Evolutionary conservation across 1,284 basidiomycete genomes (phyloP).

Genomic region (Pterulicium gracile): DNA sequence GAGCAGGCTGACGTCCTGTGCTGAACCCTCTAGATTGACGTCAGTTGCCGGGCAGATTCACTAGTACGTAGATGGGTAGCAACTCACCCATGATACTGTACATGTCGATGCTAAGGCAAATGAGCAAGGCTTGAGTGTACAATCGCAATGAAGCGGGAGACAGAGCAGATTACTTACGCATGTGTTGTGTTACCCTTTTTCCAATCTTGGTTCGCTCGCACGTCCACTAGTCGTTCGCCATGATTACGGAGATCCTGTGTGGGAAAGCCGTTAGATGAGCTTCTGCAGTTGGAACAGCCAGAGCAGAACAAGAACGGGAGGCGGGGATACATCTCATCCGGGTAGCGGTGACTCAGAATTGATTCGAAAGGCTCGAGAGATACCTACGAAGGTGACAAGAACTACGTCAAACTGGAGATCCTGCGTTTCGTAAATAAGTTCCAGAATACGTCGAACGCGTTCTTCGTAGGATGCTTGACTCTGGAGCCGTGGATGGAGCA

Average conservation of each 20-base stretch:
- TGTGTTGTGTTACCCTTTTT: not conserved
- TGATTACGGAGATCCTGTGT: not conserved
- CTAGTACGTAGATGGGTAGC: not conserved
- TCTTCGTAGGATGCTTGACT: not conserved
- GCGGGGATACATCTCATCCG: no score
- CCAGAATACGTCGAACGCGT: not conserved
- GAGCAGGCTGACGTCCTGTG: conserved; percentile 68
- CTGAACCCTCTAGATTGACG: conserved; percentile 47
- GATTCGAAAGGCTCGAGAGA: no score
- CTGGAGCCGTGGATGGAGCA: not conserved
- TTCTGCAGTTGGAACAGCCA: no score
- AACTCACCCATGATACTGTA: conserved; percentile 54
- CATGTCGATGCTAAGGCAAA: conserved; percentile 57
- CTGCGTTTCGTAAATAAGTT: not conserved
- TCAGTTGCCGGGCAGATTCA: conserved; percentile 7
- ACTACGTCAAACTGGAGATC: not conserved
- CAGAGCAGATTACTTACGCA: conserved; percentile 6
- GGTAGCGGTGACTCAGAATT: no score
- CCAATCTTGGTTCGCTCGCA: not conserved
- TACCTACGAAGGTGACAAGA: not conserved
- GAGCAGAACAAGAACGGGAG: no score
- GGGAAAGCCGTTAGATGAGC: not conserved
- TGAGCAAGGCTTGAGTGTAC: not conserved
- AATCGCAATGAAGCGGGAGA: conserved; percentile 3
- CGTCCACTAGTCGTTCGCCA: not conserved